Base-by-base conservation (phyloP, 257 asterid genomes). In the Catharanthus roseus region DNA sequence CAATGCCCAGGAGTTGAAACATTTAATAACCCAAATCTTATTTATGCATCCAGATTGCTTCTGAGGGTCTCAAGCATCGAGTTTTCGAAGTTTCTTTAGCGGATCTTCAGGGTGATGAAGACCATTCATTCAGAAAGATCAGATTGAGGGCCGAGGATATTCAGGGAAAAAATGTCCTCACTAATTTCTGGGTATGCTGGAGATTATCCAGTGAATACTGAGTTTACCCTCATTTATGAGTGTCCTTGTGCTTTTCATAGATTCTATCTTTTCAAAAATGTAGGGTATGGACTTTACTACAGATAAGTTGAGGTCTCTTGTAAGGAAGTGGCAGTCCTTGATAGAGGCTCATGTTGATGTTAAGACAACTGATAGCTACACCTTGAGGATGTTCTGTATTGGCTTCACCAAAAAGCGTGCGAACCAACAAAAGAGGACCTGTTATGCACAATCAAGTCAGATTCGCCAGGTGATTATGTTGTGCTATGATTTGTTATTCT, bases 21-120 rank as follows among this genome's bases (percentile, higher is more conserved):
- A 3, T 21, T 24, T 4, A 4, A 15, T 2, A 1, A 31, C 23
- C 13, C 10, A 13, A 60, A 60, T 26, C 36, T 18, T 19, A 19
- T 61, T 61, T 19, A 26, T 61, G 2, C 64, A 5, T 54, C 12
- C 72, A 90, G 97, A 91, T 89, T 86, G 97, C 97, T 15, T 89
- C 97, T 4, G 97, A 91, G 71, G 97, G 97, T 42, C 93, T 91
- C 42, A 91, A 91, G 85, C 95, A 91, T 39, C 89, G 97, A 74
- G 93, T 91, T 29, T 86, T 91, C 6, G 97, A 91, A 76, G 95
- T 89, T 13, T 86, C 95, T 1, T 80, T 87, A 84, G 96, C 96
- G 77, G 97, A 91, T 70, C 95, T 91, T 71, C 97, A 91, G 80
- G 81, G 77, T 39, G 91, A 89, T 61, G 97, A 91, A 72, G 97